Base-by-base conservation (phyloP, 2,329 filamentous ascomycete genomes). In the Seiridium cupressi region DNA sequence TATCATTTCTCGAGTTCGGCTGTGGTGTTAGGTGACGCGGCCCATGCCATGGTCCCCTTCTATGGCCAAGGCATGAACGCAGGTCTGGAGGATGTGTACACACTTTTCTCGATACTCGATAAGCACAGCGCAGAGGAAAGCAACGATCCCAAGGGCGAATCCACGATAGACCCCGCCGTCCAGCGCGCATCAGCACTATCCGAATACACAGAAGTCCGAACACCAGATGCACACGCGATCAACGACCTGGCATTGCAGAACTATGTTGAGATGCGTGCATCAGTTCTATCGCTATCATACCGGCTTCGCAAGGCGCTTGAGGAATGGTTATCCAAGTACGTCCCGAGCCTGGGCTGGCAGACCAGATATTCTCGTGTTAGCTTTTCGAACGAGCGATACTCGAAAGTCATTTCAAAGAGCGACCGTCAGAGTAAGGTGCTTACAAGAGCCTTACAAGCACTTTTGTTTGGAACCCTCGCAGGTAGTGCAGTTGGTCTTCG, bases 41-140 rank as follows among this genome's bases (percentile, higher is more conserved):
- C 95, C 0, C 95, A 99, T 73, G 95, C 96, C 60, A 97, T 99
- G 89, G 93, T 99, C 0, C 95, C 95, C 0, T 99, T 99, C 76
- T 99, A 98, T 74, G 95, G 95, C 0, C 95, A 99, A 74, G 95
- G 95, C 44, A 96, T 99, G 88, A 99, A 99, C 70, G 91, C 95
- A 0, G 95, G 95, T 0, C 85, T 99, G 47, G 95, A 99, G 77
- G 94, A 97, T 69, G 93, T 99, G 10, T 88, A 90, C 6, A 88
- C 96, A 4, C 84, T 99, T 1, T 99, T 97, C 75, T 86, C 88
- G 0, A 82, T 90, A 48, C 81, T 98, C 1, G 93, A 97, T 75
- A 84, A 85, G 65, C 81, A 93, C 65, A 77, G 81, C 1, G 67
- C 76, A 5, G 69, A 75, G 26, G 79, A 84, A 49, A 75, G 75